Conservation (phyloP, 2,329 filamentous ascomycete species). For the Colletotrichum shisoi region DNA sequence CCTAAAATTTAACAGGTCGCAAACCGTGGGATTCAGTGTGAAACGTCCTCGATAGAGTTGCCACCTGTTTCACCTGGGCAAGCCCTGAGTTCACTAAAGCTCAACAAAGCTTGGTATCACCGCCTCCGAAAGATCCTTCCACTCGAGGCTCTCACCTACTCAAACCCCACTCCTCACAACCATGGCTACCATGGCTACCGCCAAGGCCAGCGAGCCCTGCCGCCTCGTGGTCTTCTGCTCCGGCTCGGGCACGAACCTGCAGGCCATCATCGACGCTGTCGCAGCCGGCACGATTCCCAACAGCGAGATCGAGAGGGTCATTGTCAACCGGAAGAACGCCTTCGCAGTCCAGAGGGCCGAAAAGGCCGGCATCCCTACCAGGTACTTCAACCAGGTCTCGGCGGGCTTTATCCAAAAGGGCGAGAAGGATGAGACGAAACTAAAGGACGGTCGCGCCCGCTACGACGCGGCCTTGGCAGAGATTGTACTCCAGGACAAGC, state of each 20-base stretch:
- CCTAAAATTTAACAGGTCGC: neutral
- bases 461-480: conserved; percentile 80
- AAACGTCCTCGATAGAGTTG: conserved; percentile 4
- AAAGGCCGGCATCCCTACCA: conserved; percentile 70
- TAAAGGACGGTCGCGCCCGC: conserved; percentile 66
- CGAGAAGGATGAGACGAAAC: conserved; percentile 65
- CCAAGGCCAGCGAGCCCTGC: conserved; percentile 42
- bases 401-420: conserved; percentile 69
- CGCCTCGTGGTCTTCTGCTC: conserved; percentile 74
- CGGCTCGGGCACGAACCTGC: conserved; percentile 79
- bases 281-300: conserved; percentile 51
- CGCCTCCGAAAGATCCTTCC: neutral
- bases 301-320: conserved; percentile 56
- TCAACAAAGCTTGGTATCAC: neutral
- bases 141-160: neutral
- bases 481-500: conserved; percentile 69
- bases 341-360: conserved; percentile 53
- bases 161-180: neutral
- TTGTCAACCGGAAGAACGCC: conserved; percentile 59
- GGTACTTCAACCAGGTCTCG: conserved; percentile 81
- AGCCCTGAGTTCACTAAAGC: neutral
- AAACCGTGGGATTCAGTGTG: neutral
- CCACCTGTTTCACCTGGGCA: neutral
- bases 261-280: conserved; percentile 70
- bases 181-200: conserved; percentile 9